These are phyloP conservation scores for Eucalyptus camaldulensis DNA, from an alignment of 345 rosid species.

Conservation along the genomic window DNA sequence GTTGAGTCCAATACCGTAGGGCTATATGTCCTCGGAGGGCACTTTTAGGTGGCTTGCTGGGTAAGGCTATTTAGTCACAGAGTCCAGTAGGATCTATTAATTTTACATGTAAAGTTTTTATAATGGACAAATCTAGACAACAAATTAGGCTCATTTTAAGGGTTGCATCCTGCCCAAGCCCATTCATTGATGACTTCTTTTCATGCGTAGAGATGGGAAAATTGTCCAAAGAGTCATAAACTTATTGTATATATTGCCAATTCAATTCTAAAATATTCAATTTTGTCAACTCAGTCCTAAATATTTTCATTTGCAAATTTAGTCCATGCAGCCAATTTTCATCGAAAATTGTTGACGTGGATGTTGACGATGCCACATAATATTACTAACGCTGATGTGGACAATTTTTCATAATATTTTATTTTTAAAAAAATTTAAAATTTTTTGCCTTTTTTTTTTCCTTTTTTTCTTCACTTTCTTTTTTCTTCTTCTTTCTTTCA, in stretches of 20 bases:
- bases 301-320: background rate
- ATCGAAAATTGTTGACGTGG: fast-evolving
- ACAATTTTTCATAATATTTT: background rate
- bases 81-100: background rate
- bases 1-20: background rate
- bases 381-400: fast-evolving
- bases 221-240: background rate
- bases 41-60: background rate
- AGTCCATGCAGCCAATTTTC: fast-evolving
- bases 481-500: too few species aligned
- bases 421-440: too few species aligned
- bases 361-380: fast-evolving
- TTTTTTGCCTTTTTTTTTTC: too few species aligned
- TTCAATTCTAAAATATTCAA: background rate
- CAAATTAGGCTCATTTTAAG: background rate
- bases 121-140: background rate
- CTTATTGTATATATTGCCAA: background rate
- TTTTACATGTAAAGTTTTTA: background rate
- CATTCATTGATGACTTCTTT: background rate
- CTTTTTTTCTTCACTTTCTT: fast-evolving
- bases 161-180: background rate
- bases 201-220: background rate
- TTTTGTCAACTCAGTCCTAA: fast-evolving
- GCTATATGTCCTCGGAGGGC: background rate
- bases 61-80: background rate